Conservation (phyloP, 1,284 basidiomycete genomes). For the Microbotryomycetes sp. region DNA sequence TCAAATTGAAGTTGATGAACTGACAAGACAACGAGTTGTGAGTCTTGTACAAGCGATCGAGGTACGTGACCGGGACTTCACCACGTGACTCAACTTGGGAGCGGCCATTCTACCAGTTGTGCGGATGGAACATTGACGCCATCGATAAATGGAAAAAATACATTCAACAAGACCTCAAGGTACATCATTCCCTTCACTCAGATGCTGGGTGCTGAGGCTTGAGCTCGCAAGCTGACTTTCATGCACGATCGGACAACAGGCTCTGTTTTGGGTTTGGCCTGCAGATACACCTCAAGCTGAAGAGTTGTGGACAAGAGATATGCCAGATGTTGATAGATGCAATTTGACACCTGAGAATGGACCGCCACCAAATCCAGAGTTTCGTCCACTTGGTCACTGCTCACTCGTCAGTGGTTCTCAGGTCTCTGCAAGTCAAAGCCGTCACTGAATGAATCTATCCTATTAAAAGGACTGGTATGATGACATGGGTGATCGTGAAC, state of each 20-base stretch:
- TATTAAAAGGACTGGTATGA: slow-evolving; percentile 17
- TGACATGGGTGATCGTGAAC: slow-evolving; percentile 2
- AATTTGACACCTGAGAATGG: neutral
- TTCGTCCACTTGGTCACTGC: slow-evolving; percentile 23
- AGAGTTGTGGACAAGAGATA: neutral
- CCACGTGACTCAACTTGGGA: neutral
- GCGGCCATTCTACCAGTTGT: slow-evolving; percentile 16
- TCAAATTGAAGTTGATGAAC: neutral
- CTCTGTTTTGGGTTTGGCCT: slow-evolving; percentile 22
- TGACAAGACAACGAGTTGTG: neutral
- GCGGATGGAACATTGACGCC: slow-evolving; percentile 18
- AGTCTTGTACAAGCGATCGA: neutral
- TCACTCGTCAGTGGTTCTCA: neutral
- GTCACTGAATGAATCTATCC: too few species aligned
- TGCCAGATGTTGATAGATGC: slow-evolving; percentile 3
- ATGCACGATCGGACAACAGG: neutral
- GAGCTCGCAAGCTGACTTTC: neutral
- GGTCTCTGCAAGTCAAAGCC: too few species aligned
- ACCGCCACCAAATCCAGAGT: slow-evolving; percentile 1
- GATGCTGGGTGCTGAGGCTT: neutral
- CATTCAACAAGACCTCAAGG: slow-evolving; percentile 7
- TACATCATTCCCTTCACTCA: neutral
- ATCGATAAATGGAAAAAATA: slow-evolving; percentile 16
- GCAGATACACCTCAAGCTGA: neutral
- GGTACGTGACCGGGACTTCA: too few species aligned